Evolutionary conservation across 805 yeast species (phyloP), one percentile per base, ranked within the genome.

Genomic region (Vanderwaltozyma polyspora): DNA sequence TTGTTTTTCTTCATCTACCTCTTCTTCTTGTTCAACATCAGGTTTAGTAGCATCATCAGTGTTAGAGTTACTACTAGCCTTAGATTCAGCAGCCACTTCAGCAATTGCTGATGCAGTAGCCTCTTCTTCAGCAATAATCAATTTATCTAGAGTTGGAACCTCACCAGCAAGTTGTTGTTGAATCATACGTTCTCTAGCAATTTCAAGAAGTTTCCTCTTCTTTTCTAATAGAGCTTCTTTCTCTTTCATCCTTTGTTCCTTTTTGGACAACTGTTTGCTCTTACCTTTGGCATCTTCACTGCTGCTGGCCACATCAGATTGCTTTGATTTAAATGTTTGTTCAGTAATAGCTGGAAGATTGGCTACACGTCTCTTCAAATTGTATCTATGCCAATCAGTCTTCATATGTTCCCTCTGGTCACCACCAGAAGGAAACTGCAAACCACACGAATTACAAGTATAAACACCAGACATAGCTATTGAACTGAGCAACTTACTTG

Each of bases 301-400:
- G 8, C 41, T 41, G n/a, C 44, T 39, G 10, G 53, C 35, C 34
- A 59, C 32, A 19, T 50, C 52, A 25, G 55, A 52, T 23, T 80
- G 79, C 52, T 84, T 80, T 44, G 78, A 81, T 15, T 81, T 82
- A 57, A 81, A 81, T 2, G 70, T 59, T 26, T 68, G 70, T 22
- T 81, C 75, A 8, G 74, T 60, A 28, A 86, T 75, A 0, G 94
- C 74, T 15, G 94, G 93, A 41, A 86, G 62, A 31, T 69, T 72
- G 0, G 97, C 95, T 12, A 91, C 97, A 55, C 94, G 70, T 65
- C 98, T 76, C 56, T 91, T 91, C 49, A 91, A 70, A 55, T 91
- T 91, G 60, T 91, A 91, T 51, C 97, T 72, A 60, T 91, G 98
- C 98, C 98, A 91, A 41, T 91, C 98, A 2, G 95, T 74, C 54